Conservation (phyloP, 768 basidiomycete species). For the Pholiota microspora region DNA sequence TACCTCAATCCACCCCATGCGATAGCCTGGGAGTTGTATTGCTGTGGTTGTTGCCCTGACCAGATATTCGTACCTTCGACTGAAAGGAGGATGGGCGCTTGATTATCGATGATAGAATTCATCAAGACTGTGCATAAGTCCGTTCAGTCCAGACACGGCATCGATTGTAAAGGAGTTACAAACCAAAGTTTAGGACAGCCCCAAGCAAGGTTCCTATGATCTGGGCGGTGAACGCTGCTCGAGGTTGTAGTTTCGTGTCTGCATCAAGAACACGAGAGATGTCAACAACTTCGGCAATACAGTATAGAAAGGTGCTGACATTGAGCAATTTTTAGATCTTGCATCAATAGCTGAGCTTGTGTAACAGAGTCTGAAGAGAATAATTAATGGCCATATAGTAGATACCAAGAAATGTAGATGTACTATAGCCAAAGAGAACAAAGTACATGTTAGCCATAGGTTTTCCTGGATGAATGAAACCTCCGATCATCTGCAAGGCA, state of each 20-base stretch:
- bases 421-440: constrained; percentile 47
- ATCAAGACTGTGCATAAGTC: constrained; percentile 40
- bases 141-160: neutral
- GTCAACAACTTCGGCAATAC: neutral
- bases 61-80: constrained; percentile 57
- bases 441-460: constrained; percentile 72
- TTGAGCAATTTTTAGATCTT: constrained; percentile 49
- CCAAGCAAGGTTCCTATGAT: constrained; percentile 48
- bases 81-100: constrained; percentile 48
- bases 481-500: constrained; percentile 55
- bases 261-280: neutral
- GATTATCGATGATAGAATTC: constrained; percentile 54
- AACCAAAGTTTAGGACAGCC: constrained; percentile 44
- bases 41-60: constrained; percentile 47
- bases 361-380: constrained; percentile 36
- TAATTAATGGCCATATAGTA: too few relatives aligned
- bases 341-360: constrained; percentile 41
- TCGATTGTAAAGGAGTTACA: constrained; percentile 3
- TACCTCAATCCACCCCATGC: constrained; percentile 50
- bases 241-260: constrained; percentile 49
- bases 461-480: constrained; percentile 55
- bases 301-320: constrained; percentile 21
- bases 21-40: constrained; percentile 50
- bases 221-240: constrained; percentile 49
- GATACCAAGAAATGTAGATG: too few relatives aligned